A percentile compares a stretch with the other conserved stretches of the same genome.
Evolutionary conservation across 192 early-diverging fungal genomes (phyloP).

Genomic region (Coemansia sp.): DNA sequence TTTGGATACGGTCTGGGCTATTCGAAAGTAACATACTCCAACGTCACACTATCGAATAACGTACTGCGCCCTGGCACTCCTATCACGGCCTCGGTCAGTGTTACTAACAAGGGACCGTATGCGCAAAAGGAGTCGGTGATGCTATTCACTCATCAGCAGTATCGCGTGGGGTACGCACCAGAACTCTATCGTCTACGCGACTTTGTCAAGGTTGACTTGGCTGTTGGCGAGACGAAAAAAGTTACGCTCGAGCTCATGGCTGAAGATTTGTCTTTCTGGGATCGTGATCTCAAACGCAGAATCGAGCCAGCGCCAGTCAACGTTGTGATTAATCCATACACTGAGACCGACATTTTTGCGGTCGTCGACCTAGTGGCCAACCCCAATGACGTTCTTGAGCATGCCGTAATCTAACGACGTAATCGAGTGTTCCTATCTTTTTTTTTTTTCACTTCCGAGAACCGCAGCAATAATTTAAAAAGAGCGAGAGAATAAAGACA

Average conservation of each 20-base stretch:
- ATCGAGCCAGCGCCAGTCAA: slow-evolving; percentile 39
- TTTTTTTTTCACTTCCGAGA: background rate
- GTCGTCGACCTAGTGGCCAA: slow-evolving; percentile 23
- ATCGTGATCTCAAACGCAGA: slow-evolving; percentile 18
- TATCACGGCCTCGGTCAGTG: slow-evolving; percentile 32
- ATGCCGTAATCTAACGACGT: background rate
- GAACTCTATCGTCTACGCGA: slow-evolving; percentile 58
- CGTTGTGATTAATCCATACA: slow-evolving; percentile 37
- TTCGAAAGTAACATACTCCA: slow-evolving; percentile 57
- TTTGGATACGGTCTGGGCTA: slow-evolving; percentile 66
- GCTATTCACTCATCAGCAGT: slow-evolving; percentile 61
- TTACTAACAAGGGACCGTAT: slow-evolving; percentile 54
- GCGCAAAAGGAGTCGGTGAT: slow-evolving; percentile 61
- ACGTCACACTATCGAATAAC: slow-evolving; percentile 39
- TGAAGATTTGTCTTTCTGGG: slow-evolving; percentile 47
- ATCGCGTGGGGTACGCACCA: slow-evolving; percentile 55
- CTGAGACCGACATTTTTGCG: slow-evolving; percentile 13
- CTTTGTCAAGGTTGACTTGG: slow-evolving; percentile 57
- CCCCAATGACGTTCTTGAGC: slow-evolving; percentile 22
- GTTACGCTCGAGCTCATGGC: slow-evolving; percentile 49
- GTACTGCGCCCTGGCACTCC: background rate
- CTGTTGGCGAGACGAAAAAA: slow-evolving; percentile 46
- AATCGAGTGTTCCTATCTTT: background rate
- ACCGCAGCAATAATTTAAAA: background rate
- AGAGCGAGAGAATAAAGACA: background rate